phyloP scores from a whole-genome alignment of 1,139 yeast genomes.

The Yamadazyma buinensis region DNA sequence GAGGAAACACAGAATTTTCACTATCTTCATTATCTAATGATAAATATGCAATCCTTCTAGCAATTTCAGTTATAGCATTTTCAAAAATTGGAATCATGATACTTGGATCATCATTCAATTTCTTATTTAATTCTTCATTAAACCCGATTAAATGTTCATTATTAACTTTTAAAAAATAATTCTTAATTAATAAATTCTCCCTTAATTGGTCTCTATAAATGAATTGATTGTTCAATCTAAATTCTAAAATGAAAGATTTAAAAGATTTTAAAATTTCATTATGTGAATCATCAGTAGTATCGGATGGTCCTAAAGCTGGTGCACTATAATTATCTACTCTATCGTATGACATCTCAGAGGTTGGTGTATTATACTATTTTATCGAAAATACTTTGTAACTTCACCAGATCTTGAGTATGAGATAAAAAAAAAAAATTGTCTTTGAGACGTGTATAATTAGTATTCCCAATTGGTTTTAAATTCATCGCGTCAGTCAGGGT shows the following conservation, averaged over 20 bases:
- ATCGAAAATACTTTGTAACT: too few relatives aligned
- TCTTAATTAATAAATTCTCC: conserved; percentile 76
- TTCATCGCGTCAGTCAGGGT: conserved; percentile 4
- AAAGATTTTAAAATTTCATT: conserved; percentile 79
- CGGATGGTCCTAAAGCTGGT: conserved; percentile 81
- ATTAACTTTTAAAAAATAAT: conserved; percentile 70
- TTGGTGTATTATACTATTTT: too few relatives aligned
- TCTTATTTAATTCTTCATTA: conserved; percentile 85
- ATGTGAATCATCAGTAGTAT: conserved; percentile 61
- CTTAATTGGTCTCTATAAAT: conserved; percentile 89
- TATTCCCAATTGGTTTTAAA: conserved; percentile 17
- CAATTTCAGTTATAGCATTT: conserved; percentile 84
- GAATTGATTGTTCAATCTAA: conserved; percentile 77
- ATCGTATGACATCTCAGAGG: conserved; percentile 60
- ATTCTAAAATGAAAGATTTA: conserved; percentile 79
- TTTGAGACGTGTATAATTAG: conserved; percentile 15
- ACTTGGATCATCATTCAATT: conserved; percentile 79
- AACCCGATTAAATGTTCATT: conserved; percentile 83
- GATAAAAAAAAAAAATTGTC: background rate
- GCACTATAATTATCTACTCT: conserved; percentile 80
- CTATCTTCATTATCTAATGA: conserved; percentile 51
- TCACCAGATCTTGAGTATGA: background rate
- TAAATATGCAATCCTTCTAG: conserved; percentile 70
- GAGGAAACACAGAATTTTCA: conserved; percentile 61
- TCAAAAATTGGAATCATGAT: conserved; percentile 90